Evolutionary conservation across 139 green algal species (phyloP), one percentile per base, ranked within the genome.

Genomic region (Chlorella sp.): DNA sequence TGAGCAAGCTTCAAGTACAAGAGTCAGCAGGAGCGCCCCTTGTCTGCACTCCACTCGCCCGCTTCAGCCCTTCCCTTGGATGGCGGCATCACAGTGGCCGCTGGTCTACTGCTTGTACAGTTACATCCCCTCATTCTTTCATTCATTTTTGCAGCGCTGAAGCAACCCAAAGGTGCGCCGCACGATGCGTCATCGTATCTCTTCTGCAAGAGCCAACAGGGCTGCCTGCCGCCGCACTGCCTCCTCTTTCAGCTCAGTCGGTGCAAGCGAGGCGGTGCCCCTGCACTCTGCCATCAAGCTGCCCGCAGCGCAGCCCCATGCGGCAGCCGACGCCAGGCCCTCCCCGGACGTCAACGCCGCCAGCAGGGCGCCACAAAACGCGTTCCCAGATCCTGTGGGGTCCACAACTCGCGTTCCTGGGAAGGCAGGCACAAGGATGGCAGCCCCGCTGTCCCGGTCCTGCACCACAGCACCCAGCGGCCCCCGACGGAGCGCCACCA

Each of bases 311-410:
- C 91, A 93, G n/a, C 91, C 93, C 91, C 91, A 95, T 0, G 61
- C 57, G 7, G 30, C 88, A 7, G 87, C 88, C 16, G 87, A 73
- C 18, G 40, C 53, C 16, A 91, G 30, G 18, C 37, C 1, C 42
- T 89, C 73, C 0, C 91, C 91, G 16, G 81, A 81, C 39, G 86
- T 78, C 88, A 93, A 81, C 0, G 92, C 87, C 36, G 89, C 92
- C 34, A 96, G 48, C 79, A 96, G 93, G 3, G 83, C 95, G 5
- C 95, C 95, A 42, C 92, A 95, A 77, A 95, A 96, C 22, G 95
- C 93, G 78, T 96, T 96, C 71, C 95, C 95, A 48, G 92, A 96
- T 18, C 94, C 94, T 0, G 91, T 94, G 0, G 95, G 89, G 89
- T 96, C 94, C n/a, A 91, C 87, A 14, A 95, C 93, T 1, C 0